Conservation (phyloP, 164 flowering plant species). For the Platanus orientalis region DNA sequence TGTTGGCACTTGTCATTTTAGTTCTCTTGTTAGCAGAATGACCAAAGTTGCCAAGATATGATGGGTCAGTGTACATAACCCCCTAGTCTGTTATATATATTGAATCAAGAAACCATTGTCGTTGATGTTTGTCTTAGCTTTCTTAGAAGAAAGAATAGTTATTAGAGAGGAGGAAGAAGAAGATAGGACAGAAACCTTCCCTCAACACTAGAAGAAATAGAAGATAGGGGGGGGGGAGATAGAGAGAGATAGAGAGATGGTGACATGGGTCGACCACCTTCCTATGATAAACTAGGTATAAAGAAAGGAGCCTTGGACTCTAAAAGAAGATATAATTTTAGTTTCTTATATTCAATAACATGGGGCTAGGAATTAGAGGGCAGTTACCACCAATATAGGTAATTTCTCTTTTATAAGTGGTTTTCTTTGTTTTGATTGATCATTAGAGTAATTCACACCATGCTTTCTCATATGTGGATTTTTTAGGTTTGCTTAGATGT, state of each 20-base stretch:
- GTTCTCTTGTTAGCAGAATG: too few species aligned
- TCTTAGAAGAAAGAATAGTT: neutral
- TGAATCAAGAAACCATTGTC: constrained; percentile 8
- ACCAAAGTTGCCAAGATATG: too few species aligned
- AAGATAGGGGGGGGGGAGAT: neutral
- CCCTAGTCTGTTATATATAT: neutral
- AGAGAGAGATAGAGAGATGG: neutral
- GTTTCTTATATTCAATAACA: constrained; percentile 38
- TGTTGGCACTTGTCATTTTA: too few species aligned
- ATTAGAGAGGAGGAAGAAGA: neutral
- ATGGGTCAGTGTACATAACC: constrained; percentile 20
- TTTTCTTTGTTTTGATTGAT: neutral
- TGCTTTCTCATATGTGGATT: neutral
- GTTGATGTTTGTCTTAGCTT: constrained; percentile 28
- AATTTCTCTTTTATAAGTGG: neutral
- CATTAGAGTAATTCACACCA: neutral
- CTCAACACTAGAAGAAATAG: neutral
- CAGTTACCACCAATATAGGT: constrained; percentile 37
- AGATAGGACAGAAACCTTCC: neutral
- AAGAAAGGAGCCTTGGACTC: constrained; percentile 49
- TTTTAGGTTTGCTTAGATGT: constrained; percentile 43
- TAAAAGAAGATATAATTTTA: constrained; percentile 37
- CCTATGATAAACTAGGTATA: constrained; percentile 34
- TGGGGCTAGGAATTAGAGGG: constrained; percentile 42
- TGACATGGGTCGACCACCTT: constrained; percentile 42